Base-by-base conservation (phyloP, 495 filamentous ascomycete species). In the Tuber microsphaerosporum region DNA sequence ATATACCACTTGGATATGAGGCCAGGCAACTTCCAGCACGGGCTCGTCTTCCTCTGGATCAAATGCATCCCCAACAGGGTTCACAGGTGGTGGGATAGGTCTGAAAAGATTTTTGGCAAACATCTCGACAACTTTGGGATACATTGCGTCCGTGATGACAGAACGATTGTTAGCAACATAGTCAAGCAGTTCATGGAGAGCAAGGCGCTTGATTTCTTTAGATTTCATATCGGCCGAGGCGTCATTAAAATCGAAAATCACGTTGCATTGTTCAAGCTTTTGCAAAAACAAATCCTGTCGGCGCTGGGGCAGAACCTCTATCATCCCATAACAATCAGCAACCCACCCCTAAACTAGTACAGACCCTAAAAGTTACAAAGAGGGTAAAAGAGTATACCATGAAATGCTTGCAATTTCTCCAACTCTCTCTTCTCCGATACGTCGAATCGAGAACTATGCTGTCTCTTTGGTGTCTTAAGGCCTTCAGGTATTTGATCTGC, bases 181-280 rank as follows among this genome's bases (percentile, higher is more conserved):
- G 83, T 99, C 95, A 71, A 99, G 87, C 43, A 99, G 88, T 82
- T 99, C 95, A 82, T 99, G 95, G 65, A 99, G 89, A 70, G 95
- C 96, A 82, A 99, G 85, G 80, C 95, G 89, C 88, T 99, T 99
- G 87, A 99, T 97, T 85, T 99, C 95, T 84, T 99, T 99, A n/a
- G 94, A 97, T 84, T 98, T 98, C 94, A 98, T 98, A 81, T 99
- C 95, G 73, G 91, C 94, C 76, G 93, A 96, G 56, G 96, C 93
- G 82, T 99, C 95, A 84, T 97, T 99, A 86, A 99, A 99, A 84
- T 99, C 95, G 82, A 99, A 99, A 80, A 99, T 99, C 85, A 99
- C 96, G 82, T 99, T 99, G 87, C 95, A 99, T 84, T 99, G 95
- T 82, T 98, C 95, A 81, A 99, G 96, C 88, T 99, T 99, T 84